phyloP scores from a whole-genome alignment of 129 eudicot species.

The Centaurea solstitialis region DNA sequence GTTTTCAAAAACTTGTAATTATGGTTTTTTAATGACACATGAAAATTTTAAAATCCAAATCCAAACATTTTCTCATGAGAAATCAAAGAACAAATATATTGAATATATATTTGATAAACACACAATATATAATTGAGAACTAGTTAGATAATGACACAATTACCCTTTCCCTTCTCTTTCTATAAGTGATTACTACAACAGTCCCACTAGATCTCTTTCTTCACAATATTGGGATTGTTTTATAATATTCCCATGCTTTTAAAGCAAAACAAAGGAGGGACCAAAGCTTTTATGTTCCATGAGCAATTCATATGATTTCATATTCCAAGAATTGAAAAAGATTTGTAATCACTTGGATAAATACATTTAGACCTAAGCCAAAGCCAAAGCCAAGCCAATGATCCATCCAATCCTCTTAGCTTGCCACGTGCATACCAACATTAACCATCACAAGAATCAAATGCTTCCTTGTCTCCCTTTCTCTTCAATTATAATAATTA shows the following conservation, averaged over 20 bases:
- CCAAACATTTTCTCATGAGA: too few relatives aligned
- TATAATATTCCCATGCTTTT: constrained; percentile 9
- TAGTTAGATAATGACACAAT: neutral
- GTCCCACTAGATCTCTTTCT: neutral
- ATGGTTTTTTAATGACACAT: too few relatives aligned
- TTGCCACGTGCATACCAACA: constrained; percentile 25
- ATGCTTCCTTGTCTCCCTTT: constrained; percentile 40
- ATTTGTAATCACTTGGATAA: constrained; percentile 27
- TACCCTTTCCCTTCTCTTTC: neutral
- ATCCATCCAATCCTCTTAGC: neutral
- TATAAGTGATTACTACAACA: neutral
- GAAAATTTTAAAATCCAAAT: too few relatives aligned
- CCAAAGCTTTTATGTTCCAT: constrained; percentile 32
- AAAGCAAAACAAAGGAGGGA: constrained; percentile 23
- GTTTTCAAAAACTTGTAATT: too few relatives aligned
- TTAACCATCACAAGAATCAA: constrained; percentile 21
- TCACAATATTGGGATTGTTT: constrained; percentile 17
- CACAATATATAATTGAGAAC: too few relatives aligned
- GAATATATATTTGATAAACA: too few relatives aligned
- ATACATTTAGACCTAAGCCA: neutral
- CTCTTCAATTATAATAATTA: neutral
- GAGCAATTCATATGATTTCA: constrained; percentile 22
- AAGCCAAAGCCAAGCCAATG: neutral
- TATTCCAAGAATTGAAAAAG: constrained; percentile 22
- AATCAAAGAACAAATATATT: too few relatives aligned